Percentiles rank a stretch among this genome's conserved stretches.
Evolutionary conservation across 2,329 filamentous ascomycete genomes (phyloP).

Genomic region (Phialocephala subalpina): DNA sequence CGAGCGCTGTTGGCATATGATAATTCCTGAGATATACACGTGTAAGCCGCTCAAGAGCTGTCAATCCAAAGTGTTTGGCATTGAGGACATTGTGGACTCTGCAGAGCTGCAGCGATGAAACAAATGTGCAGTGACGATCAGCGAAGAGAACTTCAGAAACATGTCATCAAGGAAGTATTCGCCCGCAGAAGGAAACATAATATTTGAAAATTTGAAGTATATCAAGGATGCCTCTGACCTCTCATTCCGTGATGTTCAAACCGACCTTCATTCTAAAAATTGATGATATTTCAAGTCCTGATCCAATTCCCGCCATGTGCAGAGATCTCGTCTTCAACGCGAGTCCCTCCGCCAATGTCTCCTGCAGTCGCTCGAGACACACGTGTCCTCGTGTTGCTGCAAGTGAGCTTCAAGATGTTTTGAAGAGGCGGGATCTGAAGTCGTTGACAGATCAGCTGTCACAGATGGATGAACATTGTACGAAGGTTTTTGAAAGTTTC

Average conservation of each 20-base stretch:
- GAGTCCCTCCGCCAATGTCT: background rate
- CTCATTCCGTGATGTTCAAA: background rate
- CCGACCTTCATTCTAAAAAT: background rate
- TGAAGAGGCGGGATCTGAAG: background rate
- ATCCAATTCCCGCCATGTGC: background rate
- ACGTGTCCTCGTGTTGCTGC: background rate
- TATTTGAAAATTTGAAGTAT: background rate
- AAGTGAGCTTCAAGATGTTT: background rate
- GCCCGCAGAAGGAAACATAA: background rate
- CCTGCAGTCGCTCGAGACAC: background rate
- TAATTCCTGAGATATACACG: background rate
- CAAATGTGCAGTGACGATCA: constrained; percentile 13
- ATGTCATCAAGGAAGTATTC: background rate
- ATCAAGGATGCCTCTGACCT: background rate
- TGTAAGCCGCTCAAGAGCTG: background rate
- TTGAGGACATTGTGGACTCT: background rate
- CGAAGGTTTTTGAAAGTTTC: background rate
- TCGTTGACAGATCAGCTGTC: background rate
- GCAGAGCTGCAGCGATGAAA: constrained; percentile 4
- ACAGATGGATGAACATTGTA: background rate
- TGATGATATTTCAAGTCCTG: background rate
- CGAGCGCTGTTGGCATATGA: background rate
- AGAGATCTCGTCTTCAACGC: background rate
- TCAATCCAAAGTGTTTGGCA: background rate
- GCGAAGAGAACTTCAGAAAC: constrained; percentile 9